Base-by-base conservation (phyloP, 179 eudicot species). In the Carnegiea gigantea region DNA sequence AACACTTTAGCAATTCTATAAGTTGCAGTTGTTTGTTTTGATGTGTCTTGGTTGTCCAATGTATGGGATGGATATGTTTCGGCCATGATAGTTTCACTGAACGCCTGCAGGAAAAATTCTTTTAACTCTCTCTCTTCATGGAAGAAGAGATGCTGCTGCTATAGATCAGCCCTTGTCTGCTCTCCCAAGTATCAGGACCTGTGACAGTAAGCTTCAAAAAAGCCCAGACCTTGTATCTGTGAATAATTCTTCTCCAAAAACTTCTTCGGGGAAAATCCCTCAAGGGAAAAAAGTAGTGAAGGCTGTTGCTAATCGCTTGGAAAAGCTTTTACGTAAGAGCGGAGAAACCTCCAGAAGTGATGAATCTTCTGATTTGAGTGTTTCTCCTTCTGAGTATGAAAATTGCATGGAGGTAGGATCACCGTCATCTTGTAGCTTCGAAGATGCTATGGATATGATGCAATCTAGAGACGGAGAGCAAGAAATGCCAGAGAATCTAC, bases 51-150 rank as follows among this genome's bases (percentile, higher is more conserved):
- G 36, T 33, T 33, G 36, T 33, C 43, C 44, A 40, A 40, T 40
- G 9, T 40, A 40, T 26, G 46, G 5, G 46, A 70, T 70, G 49
- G 43, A 14, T 51, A 26, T 24, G 17, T 81, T 28, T 75, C 53
- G 9, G 15, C 2, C 14, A 44, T 24, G 21, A 48, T 65, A 49
- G 23, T 8, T 54, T 43, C 9, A 28, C 17, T 24, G 44, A 26
- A 79, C 77, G 14, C 62, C 62, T 88, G 87, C 85, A 92, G 98
- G 97, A 53, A 89, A 90, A 79, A 82, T 95, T 87, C 95, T 93
- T 70, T 87, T 95, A 53, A 87, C 92, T 54, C 88, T 95, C 51
- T 92, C 98, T 46, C 82, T 93, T 76, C 97, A 88, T 77, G 98
- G 92, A 79, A 91, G 86, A 86, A 87, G 80, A 70, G 87, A 87